These are phyloP conservation scores for Clathrus columnatus DNA, from an alignment of 768 basidiomycete genomes.

Conservation along the genomic window DNA sequence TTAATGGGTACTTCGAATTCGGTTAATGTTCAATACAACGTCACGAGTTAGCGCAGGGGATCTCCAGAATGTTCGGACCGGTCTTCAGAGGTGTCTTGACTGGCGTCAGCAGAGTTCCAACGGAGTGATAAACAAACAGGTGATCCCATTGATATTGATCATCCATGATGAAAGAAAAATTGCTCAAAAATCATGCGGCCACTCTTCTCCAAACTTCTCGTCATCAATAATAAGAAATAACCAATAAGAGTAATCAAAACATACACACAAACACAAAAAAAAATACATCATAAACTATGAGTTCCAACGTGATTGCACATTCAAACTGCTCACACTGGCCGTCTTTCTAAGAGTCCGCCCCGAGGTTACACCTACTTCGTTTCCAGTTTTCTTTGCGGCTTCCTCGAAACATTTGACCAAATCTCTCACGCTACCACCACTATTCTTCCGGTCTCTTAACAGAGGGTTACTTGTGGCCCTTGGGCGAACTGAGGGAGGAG, in stretches of 20 bases:
- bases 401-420: slow-evolving; percentile 56
- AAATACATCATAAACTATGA: not conserved
- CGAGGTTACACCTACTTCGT: not conserved
- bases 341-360: not conserved
- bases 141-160: no score
- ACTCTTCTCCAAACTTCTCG: no score
- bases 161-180: no score
- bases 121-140: no score
- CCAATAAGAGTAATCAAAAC: not conserved
- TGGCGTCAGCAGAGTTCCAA: no score
- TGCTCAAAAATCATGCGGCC: no score
- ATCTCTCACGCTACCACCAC: slow-evolving; percentile 66
- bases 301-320: not conserved
- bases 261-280: no score
- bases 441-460: slow-evolving; percentile 41
- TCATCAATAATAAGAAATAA: not conserved
- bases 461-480: slow-evolving; percentile 12
- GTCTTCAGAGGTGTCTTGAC: no score
- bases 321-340: slow-evolving; percentile 7
- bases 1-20: no score
- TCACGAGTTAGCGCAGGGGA: no score
- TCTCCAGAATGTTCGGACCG: no score
- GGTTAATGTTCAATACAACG: no score
- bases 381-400: slow-evolving; percentile 23
- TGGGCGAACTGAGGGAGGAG: slow-evolving; percentile 22